Evolutionary conservation across 306 rosid species (phyloP).

Genomic region (Luffa acutangula): DNA sequence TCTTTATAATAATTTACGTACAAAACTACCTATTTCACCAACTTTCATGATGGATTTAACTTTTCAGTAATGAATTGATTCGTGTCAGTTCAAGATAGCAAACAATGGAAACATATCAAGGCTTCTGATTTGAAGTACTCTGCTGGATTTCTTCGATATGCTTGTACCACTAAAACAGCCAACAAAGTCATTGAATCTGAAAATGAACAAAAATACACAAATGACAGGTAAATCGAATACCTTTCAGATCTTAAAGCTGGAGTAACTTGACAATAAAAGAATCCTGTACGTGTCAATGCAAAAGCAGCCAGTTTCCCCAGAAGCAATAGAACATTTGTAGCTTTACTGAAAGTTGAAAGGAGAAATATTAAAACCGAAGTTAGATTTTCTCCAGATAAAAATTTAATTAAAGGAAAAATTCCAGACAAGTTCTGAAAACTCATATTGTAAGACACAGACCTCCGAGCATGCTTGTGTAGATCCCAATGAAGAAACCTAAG

Average conservation of each 20-base stretch:
- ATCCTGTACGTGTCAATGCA: constrained; percentile 66
- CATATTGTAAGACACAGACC: constrained; percentile 23
- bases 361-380: constrained; percentile 3
- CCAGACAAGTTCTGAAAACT: constrained; percentile 19
- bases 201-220: constrained; percentile 38
- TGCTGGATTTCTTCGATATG: not conserved
- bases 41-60: not conserved
- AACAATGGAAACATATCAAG: not conserved
- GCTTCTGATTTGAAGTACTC: not conserved
- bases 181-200: not conserved
- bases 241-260: constrained; percentile 29
- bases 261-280: constrained; percentile 63
- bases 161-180: not conserved
- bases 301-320: constrained; percentile 68
- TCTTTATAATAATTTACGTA: not conserved
- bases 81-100: not conserved
- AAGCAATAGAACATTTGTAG: constrained; percentile 58
- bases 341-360: constrained; percentile 37
- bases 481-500: constrained; percentile 93
- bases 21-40: not conserved
- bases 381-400: not conserved
- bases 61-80: not conserved
- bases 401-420: not conserved
- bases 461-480: constrained; percentile 56
- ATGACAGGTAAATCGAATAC: constrained; percentile 22